Percentiles rank a stretch among this genome's conserved stretches.
Evolutionary conservation across 495 filamentous ascomycete species (phyloP).

Genomic region (Penicillium pulvis): DNA sequence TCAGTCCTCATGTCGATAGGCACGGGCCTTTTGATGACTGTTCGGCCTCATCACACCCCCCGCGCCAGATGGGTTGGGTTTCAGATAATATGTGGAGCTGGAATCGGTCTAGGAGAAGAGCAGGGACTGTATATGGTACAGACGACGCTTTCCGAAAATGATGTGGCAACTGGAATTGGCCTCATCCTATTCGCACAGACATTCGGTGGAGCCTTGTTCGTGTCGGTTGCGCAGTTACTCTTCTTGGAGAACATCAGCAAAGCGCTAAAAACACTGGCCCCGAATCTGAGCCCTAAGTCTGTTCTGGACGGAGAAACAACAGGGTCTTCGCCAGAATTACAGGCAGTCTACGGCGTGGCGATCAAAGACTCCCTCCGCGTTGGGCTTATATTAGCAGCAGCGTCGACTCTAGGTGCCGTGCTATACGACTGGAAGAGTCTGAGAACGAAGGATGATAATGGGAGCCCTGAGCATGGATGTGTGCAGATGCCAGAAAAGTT

Average conservation of each 20-base stretch:
- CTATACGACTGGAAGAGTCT: constrained; percentile 4
- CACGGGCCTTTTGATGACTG: constrained; percentile 2
- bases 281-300: not conserved
- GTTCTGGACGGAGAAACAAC: constrained; percentile 2
- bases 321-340: constrained; percentile 2
- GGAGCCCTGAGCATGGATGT: not conserved
- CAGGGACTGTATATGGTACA: constrained; percentile 5
- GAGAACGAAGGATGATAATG: not conserved
- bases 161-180: constrained; percentile 7
- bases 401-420: not conserved
- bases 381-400: not conserved
- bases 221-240: constrained; percentile 5
- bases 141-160: not conserved
- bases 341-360: not conserved
- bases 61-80: constrained; percentile 4
- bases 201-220: constrained; percentile 6
- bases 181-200: constrained; percentile 7
- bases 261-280: not conserved
- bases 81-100: constrained; percentile 4
- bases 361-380: not conserved
- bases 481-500: not conserved
- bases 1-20: constrained; percentile 3
- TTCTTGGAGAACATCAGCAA: constrained; percentile 5
- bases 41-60: not conserved
- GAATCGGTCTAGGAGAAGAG: constrained; percentile 3